Conservation (phyloP, 2,329 filamentous ascomycete species). For the Alternaria sp. region DNA sequence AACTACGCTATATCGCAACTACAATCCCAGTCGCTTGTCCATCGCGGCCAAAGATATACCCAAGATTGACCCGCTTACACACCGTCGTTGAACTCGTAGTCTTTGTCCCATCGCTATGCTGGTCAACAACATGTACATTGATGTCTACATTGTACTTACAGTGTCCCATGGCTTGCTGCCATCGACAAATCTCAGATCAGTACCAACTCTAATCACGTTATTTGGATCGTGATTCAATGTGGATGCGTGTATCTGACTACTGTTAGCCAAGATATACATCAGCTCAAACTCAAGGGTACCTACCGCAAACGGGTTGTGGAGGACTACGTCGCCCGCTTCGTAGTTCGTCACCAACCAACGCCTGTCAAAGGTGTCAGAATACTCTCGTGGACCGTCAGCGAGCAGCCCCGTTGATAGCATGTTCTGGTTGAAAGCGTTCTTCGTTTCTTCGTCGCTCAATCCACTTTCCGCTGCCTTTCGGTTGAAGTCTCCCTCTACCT, state of each 20-base stretch:
- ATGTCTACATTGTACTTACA: constrained; percentile 31
- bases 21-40: not conserved
- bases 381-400: constrained; percentile 56
- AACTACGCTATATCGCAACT: not conserved
- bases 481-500: constrained; percentile 60
- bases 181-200: constrained; percentile 64
- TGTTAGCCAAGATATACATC: constrained; percentile 7
- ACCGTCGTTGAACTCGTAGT: constrained; percentile 41
- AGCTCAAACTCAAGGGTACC: not conserved
- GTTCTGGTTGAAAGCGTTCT: constrained; percentile 57
- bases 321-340: constrained; percentile 60
- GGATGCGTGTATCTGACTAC: constrained; percentile 61
- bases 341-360: constrained; percentile 61
- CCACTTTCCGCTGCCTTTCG: constrained; percentile 57
- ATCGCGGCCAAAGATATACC: not conserved
- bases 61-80: constrained; percentile 8
- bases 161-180: constrained; percentile 59
- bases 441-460: constrained; percentile 59
- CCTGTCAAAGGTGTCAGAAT: constrained; percentile 52
- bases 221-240: constrained; percentile 61
- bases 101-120: constrained; percentile 40
- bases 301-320: constrained; percentile 42
- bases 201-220: constrained; percentile 61
- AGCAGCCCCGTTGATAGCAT: constrained; percentile 65
- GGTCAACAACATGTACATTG: not conserved